Evolutionary conservation across 2,329 filamentous ascomycete genomes (phyloP), one percentile per base, ranked within the genome.

Genomic region (Chlorencoelia australis): DNA sequence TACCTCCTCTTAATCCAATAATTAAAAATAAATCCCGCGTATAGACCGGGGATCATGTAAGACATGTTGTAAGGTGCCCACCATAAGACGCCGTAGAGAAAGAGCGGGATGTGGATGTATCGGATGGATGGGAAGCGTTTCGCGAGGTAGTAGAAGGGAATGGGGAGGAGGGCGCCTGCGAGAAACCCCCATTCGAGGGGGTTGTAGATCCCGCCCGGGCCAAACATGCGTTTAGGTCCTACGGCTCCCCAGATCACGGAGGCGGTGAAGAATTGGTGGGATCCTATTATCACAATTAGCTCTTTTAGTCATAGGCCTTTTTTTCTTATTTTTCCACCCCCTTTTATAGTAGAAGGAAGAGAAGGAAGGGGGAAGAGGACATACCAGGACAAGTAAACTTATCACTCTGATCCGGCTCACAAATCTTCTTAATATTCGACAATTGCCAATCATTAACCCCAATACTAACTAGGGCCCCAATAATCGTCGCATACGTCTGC

Each of bases 241-340:
- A 73, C 64, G 1, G 67, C 69, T 16, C 69, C 70, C 68, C 69
- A 73, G 4, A 73, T 58, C 0, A 73, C 63, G 0, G 68, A 66
- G 1, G 70, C 68, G 0, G 69, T 73, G 53, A 73, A 75, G 53
- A 73, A 72, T 4, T 67, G 69, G 50, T 69, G 27, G 4, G 24
- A 18, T 2, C n/a, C n/a, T n/a, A n/a, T n/a, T n/a, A n/a, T n/a
- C n/a, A n/a, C n/a, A n/a, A n/a, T n/a, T n/a, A n/a, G n/a, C n/a
- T n/a, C n/a, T n/a, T n/a, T n/a, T n/a, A n/a, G n/a, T n/a, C n/a
- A n/a, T n/a, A n/a, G n/a, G n/a, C n/a, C n/a, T n/a, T n/a, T n/a
- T n/a, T n/a, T n/a, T n/a, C n/a, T n/a, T n/a, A n/a, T n/a, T n/a
- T n/a, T n/a, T n/a, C n/a, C n/a, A n/a, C n/a, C n/a, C n/a, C n/a